Percentiles rank a stretch among this genome's conserved stretches.
Evolutionary conservation across 2,329 filamentous ascomycete species (phyloP).

Genomic region (Pseudohalonectria lignicola): DNA sequence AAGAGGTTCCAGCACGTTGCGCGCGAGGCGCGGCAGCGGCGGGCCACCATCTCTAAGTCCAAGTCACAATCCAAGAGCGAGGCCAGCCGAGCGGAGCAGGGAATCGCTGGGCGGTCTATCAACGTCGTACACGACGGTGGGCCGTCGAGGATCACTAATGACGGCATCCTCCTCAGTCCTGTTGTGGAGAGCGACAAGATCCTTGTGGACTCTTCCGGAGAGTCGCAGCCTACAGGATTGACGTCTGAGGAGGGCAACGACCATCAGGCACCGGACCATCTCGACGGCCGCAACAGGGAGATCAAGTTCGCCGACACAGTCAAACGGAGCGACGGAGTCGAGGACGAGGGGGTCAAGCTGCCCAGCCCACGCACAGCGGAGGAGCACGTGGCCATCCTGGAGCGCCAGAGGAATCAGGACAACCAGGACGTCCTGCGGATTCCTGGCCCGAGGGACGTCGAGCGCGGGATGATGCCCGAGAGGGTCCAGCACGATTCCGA

Average conservation of each 20-base stretch:
- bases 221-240: slow-evolving; percentile 7
- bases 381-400: slow-evolving; percentile 78
- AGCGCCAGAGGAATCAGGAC: slow-evolving; percentile 67
- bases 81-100: slow-evolving; percentile 40
- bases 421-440: slow-evolving; percentile 79
- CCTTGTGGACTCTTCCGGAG: too few species aligned
- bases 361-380: slow-evolving; percentile 50
- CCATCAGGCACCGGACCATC: too few species aligned
- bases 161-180: slow-evolving; percentile 40
- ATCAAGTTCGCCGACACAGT: slow-evolving; percentile 63
- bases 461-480: slow-evolving; percentile 64
- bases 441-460: slow-evolving; percentile 82
- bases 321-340: slow-evolving; percentile 44
- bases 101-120: slow-evolving; percentile 56
- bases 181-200: too few species aligned
- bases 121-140: slow-evolving; percentile 51
- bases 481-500: slow-evolving; percentile 27
- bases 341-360: slow-evolving; percentile 32
- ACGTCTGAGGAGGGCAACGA: too few species aligned
- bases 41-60: slow-evolving; percentile 54
- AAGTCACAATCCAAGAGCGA: slow-evolving; percentile 38
- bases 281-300: slow-evolving; percentile 24
- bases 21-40: slow-evolving; percentile 55
- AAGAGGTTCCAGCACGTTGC: slow-evolving; percentile 85
- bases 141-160: slow-evolving; percentile 47